Conservation (phyloP, 2,329 filamentous ascomycete species). For the Fusarium equiseti region DNA sequence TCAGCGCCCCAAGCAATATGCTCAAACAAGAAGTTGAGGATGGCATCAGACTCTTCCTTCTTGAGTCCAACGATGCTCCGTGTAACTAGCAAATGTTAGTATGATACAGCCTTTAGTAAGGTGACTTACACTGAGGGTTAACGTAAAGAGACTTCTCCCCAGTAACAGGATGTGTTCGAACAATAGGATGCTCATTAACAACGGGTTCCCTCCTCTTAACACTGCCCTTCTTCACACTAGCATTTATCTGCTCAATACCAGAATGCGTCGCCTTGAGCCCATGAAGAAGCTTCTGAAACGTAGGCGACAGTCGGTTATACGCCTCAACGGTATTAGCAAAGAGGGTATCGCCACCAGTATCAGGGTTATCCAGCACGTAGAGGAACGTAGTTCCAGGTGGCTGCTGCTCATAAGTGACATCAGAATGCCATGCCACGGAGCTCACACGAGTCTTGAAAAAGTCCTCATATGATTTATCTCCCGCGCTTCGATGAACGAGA, state of each 20-base stretch:
- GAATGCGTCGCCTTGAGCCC: conserved; percentile 86
- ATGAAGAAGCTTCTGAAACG: conserved; percentile 83
- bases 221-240: conserved; percentile 73
- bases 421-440: conserved; percentile 89
- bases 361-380: conserved; percentile 85
- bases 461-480: conserved; percentile 61
- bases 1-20: conserved; percentile 70
- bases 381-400: conserved; percentile 91
- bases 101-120: too few relatives aligned
- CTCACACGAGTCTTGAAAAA: conserved; percentile 79
- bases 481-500: conserved; percentile 78
- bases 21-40: conserved; percentile 77
- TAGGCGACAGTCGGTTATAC: conserved; percentile 82
- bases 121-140: conserved; percentile 80
- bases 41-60: conserved; percentile 84
- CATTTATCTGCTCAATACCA: conserved; percentile 82
- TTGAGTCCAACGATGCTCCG: conserved; percentile 85
- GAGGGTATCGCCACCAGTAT: conserved; percentile 84
- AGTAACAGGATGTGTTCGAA: conserved; percentile 84
- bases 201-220: conserved; percentile 82
- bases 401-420: conserved; percentile 89
- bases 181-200: conserved; percentile 78
- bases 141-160: conserved; percentile 87
- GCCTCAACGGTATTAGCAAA: conserved; percentile 85
- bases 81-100: conserved; percentile 67